These are phyloP conservation scores for Pythium brachiatum DNA, from an alignment of 352 stramenopile genomes.

Conservation along the genomic window DNA sequence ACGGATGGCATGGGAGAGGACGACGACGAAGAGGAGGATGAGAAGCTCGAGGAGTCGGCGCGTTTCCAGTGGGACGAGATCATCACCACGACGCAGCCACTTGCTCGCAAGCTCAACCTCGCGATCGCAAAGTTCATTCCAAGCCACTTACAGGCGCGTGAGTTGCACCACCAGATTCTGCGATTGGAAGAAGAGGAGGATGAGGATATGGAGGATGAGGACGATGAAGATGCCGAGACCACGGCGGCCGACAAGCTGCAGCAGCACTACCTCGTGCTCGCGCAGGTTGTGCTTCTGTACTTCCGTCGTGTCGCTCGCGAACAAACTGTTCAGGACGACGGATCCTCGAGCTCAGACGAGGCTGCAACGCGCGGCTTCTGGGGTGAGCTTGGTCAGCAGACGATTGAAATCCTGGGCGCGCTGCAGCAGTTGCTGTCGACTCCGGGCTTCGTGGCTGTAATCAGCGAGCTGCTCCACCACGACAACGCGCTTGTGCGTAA, in stretches of 20 bases:
- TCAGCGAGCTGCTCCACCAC: slow-evolving; percentile 80
- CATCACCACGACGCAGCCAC: slow-evolving; percentile 34
- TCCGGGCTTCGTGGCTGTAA: slow-evolving; percentile 82
- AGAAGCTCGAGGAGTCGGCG: slow-evolving; percentile 40
- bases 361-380: slow-evolving; percentile 43
- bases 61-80: slow-evolving; percentile 40
- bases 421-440: slow-evolving; percentile 84
- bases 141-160: slow-evolving; percentile 55
- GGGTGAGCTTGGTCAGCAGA: slow-evolving; percentile 42
- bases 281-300: slow-evolving; percentile 77
- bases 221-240: slow-evolving; percentile 32
- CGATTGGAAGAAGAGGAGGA: slow-evolving; percentile 42
- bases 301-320: slow-evolving; percentile 74
- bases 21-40: slow-evolving; percentile 44
- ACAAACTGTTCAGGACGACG: slow-evolving; percentile 53
- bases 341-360: slow-evolving; percentile 16
- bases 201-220: slow-evolving; percentile 22
- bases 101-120: slow-evolving; percentile 56
- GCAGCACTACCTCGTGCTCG: slow-evolving; percentile 76
- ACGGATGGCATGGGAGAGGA: slow-evolving; percentile 71
- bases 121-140: slow-evolving; percentile 70
- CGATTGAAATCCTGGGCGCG: slow-evolving; percentile 74
- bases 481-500: slow-evolving; percentile 86
- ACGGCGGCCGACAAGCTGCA: slow-evolving; percentile 46
- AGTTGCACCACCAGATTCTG: slow-evolving; percentile 76